A percentile compares a stretch with the other conserved stretches of the same genome.
These are phyloP conservation scores for Trichomonas gallinae DNA, from an alignment of 208 protist genomes.

Conservation along the genomic window DNA sequence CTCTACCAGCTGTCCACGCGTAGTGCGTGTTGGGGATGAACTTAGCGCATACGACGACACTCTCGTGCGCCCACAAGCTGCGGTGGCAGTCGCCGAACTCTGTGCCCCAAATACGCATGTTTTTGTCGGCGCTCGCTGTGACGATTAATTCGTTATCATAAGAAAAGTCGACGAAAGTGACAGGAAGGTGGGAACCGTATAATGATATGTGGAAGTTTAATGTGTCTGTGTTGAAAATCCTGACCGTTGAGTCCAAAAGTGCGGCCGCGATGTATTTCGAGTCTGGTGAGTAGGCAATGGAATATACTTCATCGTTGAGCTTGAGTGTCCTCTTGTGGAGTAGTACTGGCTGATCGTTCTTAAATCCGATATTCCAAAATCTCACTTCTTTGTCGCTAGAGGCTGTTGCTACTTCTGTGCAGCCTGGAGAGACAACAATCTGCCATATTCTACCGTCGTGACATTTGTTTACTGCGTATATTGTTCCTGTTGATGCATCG, in stretches of 20 bases:
- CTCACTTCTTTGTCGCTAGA: constrained; percentile 22
- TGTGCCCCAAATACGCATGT: constrained; percentile 90
- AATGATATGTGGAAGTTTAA: constrained; percentile 90
- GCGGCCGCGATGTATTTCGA: constrained; percentile 65
- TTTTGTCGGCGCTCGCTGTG: constrained; percentile 87
- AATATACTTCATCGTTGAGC: constrained; percentile 73
- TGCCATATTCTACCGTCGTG: neutral
- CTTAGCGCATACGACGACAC: constrained; percentile 71
- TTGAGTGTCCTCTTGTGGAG: constrained; percentile 57
- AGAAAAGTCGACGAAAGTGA: constrained; percentile 68
- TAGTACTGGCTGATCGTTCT: neutral
- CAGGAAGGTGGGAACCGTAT: constrained; percentile 93
- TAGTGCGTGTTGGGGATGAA: constrained; percentile 93
- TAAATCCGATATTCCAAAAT: constrained; percentile 26
- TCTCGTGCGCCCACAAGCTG: constrained; percentile 88
- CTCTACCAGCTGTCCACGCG: constrained; percentile 68
- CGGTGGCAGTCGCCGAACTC: constrained; percentile 82
- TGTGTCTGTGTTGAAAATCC: constrained; percentile 77
- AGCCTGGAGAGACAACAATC: neutral
- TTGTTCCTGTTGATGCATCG: neutral
- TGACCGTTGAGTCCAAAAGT: constrained; percentile 75
- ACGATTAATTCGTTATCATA: constrained; percentile 60
- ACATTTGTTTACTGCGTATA: neutral
- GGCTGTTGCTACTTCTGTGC: neutral
- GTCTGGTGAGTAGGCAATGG: constrained; percentile 59